phyloP scores from a whole-genome alignment of 2,329 filamentous ascomycete genomes.

The Curvularia hawaiiensis region DNA sequence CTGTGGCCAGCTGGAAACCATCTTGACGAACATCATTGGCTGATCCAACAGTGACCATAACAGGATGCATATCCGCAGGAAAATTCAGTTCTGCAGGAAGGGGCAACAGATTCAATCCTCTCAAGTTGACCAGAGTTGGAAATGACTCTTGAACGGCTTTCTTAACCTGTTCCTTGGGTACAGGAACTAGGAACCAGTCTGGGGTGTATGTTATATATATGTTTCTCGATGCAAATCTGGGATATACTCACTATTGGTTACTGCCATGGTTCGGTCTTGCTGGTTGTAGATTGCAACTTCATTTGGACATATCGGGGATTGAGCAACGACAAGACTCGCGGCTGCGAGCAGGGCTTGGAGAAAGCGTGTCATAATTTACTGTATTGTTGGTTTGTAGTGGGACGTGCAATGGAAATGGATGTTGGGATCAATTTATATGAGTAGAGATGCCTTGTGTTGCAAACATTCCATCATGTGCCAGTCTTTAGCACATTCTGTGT shows the following conservation, averaged over 20 bases:
- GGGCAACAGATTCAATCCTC: constrained; percentile 4
- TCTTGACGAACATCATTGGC: constrained; percentile 13
- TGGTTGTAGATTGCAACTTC: constrained; percentile 14
- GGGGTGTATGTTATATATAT: not conserved
- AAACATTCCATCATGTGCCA: too few species aligned
- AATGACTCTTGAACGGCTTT: constrained; percentile 12
- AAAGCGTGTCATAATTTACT: constrained; percentile 6
- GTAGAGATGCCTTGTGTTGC: not conserved
- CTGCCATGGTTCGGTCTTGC: constrained; percentile 16
- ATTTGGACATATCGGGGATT: constrained; percentile 12
- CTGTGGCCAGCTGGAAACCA: constrained; percentile 8
- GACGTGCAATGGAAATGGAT: not conserved
- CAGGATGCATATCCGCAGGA: constrained; percentile 11
- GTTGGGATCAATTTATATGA: not conserved
- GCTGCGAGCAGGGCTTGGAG: constrained; percentile 4
- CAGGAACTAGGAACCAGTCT: constrained; percentile 16
- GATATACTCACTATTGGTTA: constrained; percentile 9
- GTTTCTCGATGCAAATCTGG: not conserved
- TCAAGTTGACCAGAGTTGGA: constrained; percentile 5
- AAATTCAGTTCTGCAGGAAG: constrained; percentile 6
- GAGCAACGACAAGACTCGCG: constrained; percentile 7
- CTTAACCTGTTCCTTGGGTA: constrained; percentile 11
- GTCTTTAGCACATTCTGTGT: not conserved
- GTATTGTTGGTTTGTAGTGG: not conserved
- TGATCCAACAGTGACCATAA: constrained; percentile 5